Conservation (phyloP, 768 basidiomycete genomes). For the Grammothele lineata region DNA sequence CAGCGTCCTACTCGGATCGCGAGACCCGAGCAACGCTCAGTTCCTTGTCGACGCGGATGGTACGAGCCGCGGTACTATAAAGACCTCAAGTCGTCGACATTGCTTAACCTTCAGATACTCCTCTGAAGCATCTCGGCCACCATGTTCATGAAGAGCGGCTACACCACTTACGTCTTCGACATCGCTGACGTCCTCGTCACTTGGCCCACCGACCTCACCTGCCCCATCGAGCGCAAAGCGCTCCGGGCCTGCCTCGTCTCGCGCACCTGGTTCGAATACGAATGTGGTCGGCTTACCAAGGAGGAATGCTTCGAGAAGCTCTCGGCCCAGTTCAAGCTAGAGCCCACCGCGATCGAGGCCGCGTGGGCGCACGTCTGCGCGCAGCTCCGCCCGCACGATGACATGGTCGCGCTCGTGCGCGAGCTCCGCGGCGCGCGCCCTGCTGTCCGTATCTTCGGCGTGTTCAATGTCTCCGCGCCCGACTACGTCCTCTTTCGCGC, state of each 20-base stretch:
- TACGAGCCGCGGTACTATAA: not conserved
- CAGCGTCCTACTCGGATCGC: no score
- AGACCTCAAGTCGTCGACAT: not conserved
- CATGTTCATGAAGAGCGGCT: not conserved
- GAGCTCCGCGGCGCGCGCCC: slow-evolving; percentile 36
- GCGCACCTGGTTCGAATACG: slow-evolving; percentile 50
- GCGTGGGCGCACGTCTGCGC: slow-evolving; percentile 45
- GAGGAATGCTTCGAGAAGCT: slow-evolving; percentile 40
- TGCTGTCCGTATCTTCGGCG: slow-evolving; percentile 40
- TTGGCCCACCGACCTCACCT: slow-evolving; percentile 43
- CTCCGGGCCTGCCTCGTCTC: slow-evolving; percentile 40
- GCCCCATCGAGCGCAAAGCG: slow-evolving; percentile 35
- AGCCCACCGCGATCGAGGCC: slow-evolving; percentile 32
- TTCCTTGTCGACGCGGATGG: no score
- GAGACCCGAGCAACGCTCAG: no score
- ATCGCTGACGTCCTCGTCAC: slow-evolving; percentile 50
- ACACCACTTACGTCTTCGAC: slow-evolving; percentile 38
- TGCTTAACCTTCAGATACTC: not conserved
- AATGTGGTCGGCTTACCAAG: slow-evolving; percentile 40
- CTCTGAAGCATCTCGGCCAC: not conserved
- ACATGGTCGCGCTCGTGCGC: slow-evolving; percentile 31
- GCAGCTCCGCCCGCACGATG: slow-evolving; percentile 41
- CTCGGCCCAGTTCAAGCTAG: slow-evolving; percentile 34
- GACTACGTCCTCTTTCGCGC: slow-evolving; percentile 40
- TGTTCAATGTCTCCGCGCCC: slow-evolving; percentile 50